These are phyloP conservation scores for Neofusicoccum laricinum DNA, from an alignment of 2,329 filamentous ascomycete genomes.

Conservation along the genomic window DNA sequence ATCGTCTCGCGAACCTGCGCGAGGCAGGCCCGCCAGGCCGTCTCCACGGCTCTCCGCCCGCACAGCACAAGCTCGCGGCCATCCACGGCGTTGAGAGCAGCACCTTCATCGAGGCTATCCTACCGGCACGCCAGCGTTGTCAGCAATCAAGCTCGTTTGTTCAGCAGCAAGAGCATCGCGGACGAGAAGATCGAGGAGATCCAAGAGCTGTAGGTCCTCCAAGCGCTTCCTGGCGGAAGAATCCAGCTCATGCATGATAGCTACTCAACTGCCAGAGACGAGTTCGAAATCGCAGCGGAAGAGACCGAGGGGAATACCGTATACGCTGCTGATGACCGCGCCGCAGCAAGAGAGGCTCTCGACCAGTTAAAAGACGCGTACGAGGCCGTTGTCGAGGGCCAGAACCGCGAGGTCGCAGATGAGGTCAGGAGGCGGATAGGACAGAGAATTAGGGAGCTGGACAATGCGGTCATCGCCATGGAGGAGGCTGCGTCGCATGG, in stretches of 20 bases:
- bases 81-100: neutral
- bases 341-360: conserved; percentile 53
- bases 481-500: conserved; percentile 45
- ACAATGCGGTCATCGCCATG: conserved; percentile 50
- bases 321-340: conserved; percentile 54
- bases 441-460: conserved; percentile 52
- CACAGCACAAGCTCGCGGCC: conserved; percentile 2
- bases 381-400: conserved; percentile 40
- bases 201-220: conserved; percentile 27
- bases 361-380: conserved; percentile 49
- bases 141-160: neutral
- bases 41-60: neutral
- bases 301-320: conserved; percentile 54
- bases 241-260: conserved; percentile 3
- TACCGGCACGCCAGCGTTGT: conserved; percentile 2
- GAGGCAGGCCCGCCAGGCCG: neutral
- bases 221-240: neutral
- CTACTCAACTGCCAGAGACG: conserved; percentile 37
- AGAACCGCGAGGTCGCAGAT: conserved; percentile 42
- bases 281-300: conserved; percentile 52
- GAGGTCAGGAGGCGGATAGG: conserved; percentile 53
- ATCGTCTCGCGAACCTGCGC: neutral
- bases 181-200: conserved; percentile 34
- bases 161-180: conserved; percentile 13
- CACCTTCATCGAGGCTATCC: neutral